These are phyloP conservation scores for Athelia sp. DNA, from an alignment of 1,284 basidiomycete genomes.

Conservation along the genomic window DNA sequence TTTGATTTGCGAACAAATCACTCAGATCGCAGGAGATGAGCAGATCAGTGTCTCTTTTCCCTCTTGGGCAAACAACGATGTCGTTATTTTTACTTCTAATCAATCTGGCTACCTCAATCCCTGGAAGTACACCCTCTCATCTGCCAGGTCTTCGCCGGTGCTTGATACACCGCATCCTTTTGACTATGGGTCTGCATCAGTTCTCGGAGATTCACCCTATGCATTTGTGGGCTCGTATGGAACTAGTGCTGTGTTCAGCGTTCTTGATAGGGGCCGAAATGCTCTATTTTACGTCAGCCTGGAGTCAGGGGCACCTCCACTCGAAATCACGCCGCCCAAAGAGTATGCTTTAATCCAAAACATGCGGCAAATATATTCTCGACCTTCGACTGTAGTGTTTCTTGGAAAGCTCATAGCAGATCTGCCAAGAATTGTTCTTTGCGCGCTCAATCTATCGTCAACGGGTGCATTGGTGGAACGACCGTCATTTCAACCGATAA, in stretches of 20 bases:
- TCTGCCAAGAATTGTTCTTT: not conserved
- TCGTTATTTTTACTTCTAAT: constrained; percentile 66
- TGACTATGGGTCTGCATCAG: constrained; percentile 54
- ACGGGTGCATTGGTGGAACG: not conserved
- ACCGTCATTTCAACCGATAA: no score
- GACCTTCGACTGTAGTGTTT: constrained; percentile 35
- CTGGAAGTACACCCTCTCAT: constrained; percentile 42
- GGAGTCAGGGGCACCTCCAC: constrained; percentile 20
- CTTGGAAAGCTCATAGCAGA: not conserved
- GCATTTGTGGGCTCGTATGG: constrained; percentile 41
- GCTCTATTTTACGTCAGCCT: constrained; percentile 46
- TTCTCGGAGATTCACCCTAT: constrained; percentile 44
- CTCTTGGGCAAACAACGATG: constrained; percentile 53
- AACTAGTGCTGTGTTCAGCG: constrained; percentile 39
- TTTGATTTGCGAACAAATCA: not conserved
- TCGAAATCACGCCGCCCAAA: constrained; percentile 24
- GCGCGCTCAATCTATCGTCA: not conserved
- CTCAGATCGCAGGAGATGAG: constrained; percentile 43
- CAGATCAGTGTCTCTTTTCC: constrained; percentile 50
- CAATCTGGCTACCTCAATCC: constrained; percentile 69
- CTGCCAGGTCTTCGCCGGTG: constrained; percentile 32
- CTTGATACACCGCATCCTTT: constrained; percentile 34
- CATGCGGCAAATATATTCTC: constrained; percentile 33
- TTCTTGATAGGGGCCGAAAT: constrained; percentile 42
- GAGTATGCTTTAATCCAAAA: constrained; percentile 41